A percentile compares a stretch with the other conserved stretches of the same genome.
Evolutionary conservation across 1,139 yeast species (phyloP).

Genomic region (Suhomyces atakaporum): DNA sequence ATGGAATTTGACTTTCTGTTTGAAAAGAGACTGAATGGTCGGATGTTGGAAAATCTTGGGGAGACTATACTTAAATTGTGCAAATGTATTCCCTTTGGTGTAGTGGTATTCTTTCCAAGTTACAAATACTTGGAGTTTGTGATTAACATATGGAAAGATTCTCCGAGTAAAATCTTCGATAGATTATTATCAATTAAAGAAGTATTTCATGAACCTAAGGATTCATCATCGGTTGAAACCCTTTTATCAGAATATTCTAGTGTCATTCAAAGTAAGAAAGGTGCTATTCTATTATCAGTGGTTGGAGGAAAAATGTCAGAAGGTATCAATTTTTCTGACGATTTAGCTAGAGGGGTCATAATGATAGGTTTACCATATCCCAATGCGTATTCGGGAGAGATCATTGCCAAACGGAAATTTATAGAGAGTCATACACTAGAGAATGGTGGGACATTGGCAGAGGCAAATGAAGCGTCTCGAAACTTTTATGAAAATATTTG

Average conservation of each 20-base stretch:
- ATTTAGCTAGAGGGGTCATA: slow-evolving; percentile 81
- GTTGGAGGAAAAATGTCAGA: slow-evolving; percentile 95
- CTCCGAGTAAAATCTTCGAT: slow-evolving; percentile 25
- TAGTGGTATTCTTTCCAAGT: slow-evolving; percentile 84
- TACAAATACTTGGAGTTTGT: slow-evolving; percentile 66
- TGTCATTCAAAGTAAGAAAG: slow-evolving; percentile 32
- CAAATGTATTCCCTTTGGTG: slow-evolving; percentile 65
- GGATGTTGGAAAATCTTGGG: slow-evolving; percentile 58
- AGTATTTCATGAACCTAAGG: slow-evolving; percentile 59
- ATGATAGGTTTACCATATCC: slow-evolving; percentile 94
- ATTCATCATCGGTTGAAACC: slow-evolving; percentile 41
- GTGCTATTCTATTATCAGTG: slow-evolving; percentile 78
- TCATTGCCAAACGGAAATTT: slow-evolving; percentile 69
- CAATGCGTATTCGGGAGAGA: slow-evolving; percentile 79
- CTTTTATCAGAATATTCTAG: slow-evolving; percentile 54
- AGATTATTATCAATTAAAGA: slow-evolving; percentile 41
- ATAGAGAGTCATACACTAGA: slow-evolving; percentile 50
- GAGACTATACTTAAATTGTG: slow-evolving; percentile 44
- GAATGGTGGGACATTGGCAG: slow-evolving; percentile 42
- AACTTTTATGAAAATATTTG: slow-evolving; percentile 82
- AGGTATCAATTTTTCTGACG: slow-evolving; percentile 89
- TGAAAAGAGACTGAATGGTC: slow-evolving; percentile 52
- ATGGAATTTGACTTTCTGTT: slow-evolving; percentile 65
- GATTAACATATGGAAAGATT: slow-evolving; percentile 51
- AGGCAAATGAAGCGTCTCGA: slow-evolving; percentile 51